A percentile compares a stretch with the other conserved stretches of the same genome.
Evolutionary conservation across 345 rosid species (phyloP).

Genomic region (Linum trigynum): DNA sequence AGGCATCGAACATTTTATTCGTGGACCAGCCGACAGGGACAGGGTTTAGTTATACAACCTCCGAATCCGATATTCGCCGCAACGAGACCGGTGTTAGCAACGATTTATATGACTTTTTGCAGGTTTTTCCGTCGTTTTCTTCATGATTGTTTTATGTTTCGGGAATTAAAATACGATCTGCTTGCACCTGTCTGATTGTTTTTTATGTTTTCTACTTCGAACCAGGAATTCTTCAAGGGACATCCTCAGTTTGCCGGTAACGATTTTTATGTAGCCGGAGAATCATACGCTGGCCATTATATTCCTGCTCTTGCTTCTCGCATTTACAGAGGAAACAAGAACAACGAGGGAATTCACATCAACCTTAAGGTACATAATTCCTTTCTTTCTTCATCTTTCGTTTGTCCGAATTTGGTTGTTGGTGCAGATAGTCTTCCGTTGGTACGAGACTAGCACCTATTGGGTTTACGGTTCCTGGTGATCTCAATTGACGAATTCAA

Average conservation of each 20-base stretch:
- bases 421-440: no score
- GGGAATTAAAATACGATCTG: not conserved
- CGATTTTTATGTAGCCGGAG: slow-evolving; percentile 81
- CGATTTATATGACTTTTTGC: slow-evolving; percentile 73
- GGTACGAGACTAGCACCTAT: no score
- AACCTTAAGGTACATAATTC: slow-evolving; percentile 52
- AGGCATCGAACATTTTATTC: slow-evolving; percentile 69
- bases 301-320: no score
- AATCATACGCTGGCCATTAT: slow-evolving; percentile 40
- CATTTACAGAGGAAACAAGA: slow-evolving; percentile 63
- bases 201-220: not conserved
- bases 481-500: not conserved
- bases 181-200: not conserved
- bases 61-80: slow-evolving; percentile 40
- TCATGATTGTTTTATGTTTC: not conserved
- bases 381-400: not conserved
- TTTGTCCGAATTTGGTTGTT: no score
- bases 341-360: slow-evolving; percentile 58
- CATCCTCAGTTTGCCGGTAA: slow-evolving; percentile 55
- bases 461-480: no score
- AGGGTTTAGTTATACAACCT: slow-evolving; percentile 65
- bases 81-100: slow-evolving; percentile 67
- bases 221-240: slow-evolving; percentile 54
- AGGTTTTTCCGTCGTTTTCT: slow-evolving; percentile 32
- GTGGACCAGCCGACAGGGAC: slow-evolving; percentile 92